phyloP scores from a whole-genome alignment of 345 rosid species.

The Hypericum perforatum region DNA sequence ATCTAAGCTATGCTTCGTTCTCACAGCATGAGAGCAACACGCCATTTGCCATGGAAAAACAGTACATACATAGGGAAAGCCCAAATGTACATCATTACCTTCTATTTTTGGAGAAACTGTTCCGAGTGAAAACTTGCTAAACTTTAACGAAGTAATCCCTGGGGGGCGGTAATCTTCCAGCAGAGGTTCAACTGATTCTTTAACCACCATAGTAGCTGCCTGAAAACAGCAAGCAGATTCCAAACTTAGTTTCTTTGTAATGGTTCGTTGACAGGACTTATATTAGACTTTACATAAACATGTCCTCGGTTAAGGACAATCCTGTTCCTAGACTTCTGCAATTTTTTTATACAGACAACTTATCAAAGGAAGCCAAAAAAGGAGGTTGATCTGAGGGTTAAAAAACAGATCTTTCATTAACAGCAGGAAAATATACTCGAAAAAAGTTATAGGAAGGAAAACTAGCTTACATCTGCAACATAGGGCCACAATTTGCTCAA shows the following conservation, averaged over 20 bases:
- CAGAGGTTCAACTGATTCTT: slow-evolving; percentile 94
- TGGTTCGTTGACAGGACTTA: neutral
- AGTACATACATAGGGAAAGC: no score
- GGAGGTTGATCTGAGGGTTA: no score
- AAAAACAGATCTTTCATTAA: slow-evolving; percentile 5
- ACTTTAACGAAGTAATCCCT: slow-evolving; percentile 86
- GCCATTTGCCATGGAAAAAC: no score
- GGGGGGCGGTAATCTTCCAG: slow-evolving; percentile 94
- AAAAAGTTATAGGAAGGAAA: slow-evolving; percentile 4
- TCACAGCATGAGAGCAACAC: no score
- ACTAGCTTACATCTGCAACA: slow-evolving; percentile 73
- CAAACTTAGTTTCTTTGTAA: slow-evolving; percentile 8
- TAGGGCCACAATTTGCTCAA: slow-evolving; percentile 93
- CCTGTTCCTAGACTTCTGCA: no score
- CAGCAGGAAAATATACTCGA: neutral
- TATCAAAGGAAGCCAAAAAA: no score
- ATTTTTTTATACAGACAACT: no score
- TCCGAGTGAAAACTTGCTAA: slow-evolving; percentile 82
- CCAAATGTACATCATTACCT: slow-evolving; percentile 32
- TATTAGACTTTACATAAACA: no score
- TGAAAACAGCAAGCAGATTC: slow-evolving; percentile 27
- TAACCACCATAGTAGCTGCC: slow-evolving; percentile 87
- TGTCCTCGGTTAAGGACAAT: no score
- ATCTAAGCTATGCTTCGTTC: no score
- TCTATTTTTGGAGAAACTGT: slow-evolving; percentile 96